These are phyloP conservation scores for Pythium phragmitis DNA, from an alignment of 352 stramenopile species.

Conservation along the genomic window DNA sequence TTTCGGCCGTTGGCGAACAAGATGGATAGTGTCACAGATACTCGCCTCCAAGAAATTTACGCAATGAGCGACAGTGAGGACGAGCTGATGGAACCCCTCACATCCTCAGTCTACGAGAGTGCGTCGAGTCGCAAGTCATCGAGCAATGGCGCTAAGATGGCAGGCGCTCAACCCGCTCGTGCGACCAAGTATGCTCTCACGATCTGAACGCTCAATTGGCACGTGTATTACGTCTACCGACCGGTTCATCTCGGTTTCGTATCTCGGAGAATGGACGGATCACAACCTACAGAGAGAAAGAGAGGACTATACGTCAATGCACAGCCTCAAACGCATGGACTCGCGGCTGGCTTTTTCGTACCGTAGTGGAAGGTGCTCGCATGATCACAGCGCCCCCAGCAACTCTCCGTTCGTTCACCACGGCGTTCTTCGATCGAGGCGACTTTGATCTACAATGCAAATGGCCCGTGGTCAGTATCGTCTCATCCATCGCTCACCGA, in stretches of 20 bases:
- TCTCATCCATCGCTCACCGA: neutral
- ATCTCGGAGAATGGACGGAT: conserved; percentile 55
- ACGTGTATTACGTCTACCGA: conserved; percentile 1
- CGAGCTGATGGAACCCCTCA: conserved; percentile 65
- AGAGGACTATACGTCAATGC: neutral
- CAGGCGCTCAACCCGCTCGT: conserved; percentile 29
- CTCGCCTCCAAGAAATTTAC: conserved; percentile 78
- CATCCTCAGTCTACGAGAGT: conserved; percentile 50
- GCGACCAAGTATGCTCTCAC: conserved; percentile 59
- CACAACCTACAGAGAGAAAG: conserved; percentile 35
- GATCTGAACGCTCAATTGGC: neutral
- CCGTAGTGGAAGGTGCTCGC: conserved; percentile 22
- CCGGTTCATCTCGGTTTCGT: conserved; percentile 1
- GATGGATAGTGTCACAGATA: conserved; percentile 50
- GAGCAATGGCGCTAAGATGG: conserved; percentile 24
- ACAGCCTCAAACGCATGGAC: neutral
- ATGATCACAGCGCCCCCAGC: conserved; percentile 18
- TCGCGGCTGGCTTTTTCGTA: neutral
- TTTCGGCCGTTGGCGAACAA: conserved; percentile 52
- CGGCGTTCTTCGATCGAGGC: conserved; percentile 13
- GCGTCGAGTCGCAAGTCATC: conserved; percentile 35
- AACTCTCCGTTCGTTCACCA: neutral
- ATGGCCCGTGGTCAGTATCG: neutral
- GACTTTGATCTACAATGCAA: conserved; percentile 1
- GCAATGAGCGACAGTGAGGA: conserved; percentile 86